A percentile compares a stretch with the other conserved stretches of the same genome.
These are phyloP conservation scores for Avena atlantica DNA, from an alignment of 176 grass and related monocot genomes.

Conservation along the genomic window DNA sequence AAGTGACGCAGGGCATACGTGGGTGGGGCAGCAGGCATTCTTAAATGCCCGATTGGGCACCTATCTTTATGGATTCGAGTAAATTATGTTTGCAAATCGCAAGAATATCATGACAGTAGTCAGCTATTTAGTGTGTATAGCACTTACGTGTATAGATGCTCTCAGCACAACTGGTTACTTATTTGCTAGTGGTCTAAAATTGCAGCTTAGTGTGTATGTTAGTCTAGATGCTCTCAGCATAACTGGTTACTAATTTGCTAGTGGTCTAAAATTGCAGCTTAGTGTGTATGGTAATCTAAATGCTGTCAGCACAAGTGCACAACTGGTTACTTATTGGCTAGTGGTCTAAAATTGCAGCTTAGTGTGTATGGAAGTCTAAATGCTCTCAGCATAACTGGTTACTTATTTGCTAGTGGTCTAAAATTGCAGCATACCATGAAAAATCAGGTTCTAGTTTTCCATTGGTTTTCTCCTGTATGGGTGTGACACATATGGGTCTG, in stretches of 20 bases:
- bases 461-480: background rate
- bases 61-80: background rate
- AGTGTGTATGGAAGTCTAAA: background rate
- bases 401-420: background rate
- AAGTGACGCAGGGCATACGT: background rate
- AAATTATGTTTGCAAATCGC: conserved; percentile 9
- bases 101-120: too few species aligned
- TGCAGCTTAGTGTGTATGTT: too few species aligned
- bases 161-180: background rate
- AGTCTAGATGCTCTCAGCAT: background rate
- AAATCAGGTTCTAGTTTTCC: background rate
- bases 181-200: background rate
- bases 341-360: conserved; percentile 7
- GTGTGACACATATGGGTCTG: background rate
- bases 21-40: background rate
- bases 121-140: background rate
- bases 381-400: background rate
- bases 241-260: background rate
- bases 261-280: too few species aligned
- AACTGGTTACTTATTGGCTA: background rate
- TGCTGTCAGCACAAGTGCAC: background rate
- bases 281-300: too few species aligned
- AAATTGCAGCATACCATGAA: background rate
- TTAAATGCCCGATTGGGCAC: background rate
- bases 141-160: background rate